phyloP scores from a whole-genome alignment of 441 rosid species.

The Sinapis alba region DNA sequence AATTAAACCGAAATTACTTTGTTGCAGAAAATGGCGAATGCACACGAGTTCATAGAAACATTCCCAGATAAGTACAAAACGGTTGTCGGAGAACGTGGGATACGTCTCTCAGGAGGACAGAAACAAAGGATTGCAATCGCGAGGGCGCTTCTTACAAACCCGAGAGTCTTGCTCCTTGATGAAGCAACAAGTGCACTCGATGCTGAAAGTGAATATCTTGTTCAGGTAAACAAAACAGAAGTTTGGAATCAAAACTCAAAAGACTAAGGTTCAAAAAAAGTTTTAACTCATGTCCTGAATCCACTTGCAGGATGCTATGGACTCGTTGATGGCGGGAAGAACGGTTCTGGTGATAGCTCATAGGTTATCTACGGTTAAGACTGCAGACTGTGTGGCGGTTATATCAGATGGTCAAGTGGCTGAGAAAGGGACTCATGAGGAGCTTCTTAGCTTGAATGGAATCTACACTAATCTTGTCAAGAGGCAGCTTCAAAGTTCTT shows the following conservation, averaged over 20 bases:
- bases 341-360: constrained; percentile 93
- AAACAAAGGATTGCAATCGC: constrained; percentile 94
- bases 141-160: constrained; percentile 88
- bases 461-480: constrained; percentile 67
- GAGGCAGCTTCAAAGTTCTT: constrained; percentile 72
- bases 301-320: constrained; percentile 73
- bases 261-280: background rate
- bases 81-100: constrained; percentile 80
- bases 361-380: constrained; percentile 81
- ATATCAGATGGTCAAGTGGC: constrained; percentile 83
- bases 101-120: constrained; percentile 94
- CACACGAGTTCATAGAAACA: constrained; percentile 74
- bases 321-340: constrained; percentile 87
- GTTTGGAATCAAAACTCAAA: background rate
- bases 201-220: constrained; percentile 94
- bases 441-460: constrained; percentile 56
- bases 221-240: constrained; percentile 53
- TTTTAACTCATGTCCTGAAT: background rate
- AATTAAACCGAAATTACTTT: background rate
- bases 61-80: constrained; percentile 86
- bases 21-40: constrained; percentile 94
- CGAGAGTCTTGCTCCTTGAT: constrained; percentile 76
- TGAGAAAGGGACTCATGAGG: constrained; percentile 80
- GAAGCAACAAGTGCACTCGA: constrained; percentile 98
- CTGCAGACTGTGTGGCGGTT: constrained; percentile 80